Percentiles rank a stretch among this genome's conserved stretches.
Conservation (phyloP, 805 yeast species). For the Wickerhamiella brachini region DNA sequence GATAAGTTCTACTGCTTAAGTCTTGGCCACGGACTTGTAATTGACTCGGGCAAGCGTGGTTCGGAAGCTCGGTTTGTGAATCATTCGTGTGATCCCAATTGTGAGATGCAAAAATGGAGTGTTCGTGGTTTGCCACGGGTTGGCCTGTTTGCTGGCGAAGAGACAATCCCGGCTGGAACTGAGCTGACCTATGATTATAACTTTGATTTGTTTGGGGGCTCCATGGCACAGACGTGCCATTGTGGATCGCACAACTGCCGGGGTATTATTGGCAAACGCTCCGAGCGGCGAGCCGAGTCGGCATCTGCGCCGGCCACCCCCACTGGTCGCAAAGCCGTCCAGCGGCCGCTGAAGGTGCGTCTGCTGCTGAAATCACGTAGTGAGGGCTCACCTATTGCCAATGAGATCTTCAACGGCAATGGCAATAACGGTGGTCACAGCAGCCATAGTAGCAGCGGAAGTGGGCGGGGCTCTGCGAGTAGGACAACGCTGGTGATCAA, state of each 20-base stretch:
- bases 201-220: conserved; percentile 32
- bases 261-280: conserved; percentile 23
- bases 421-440: background rate
- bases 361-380: background rate
- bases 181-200: conserved; percentile 39
- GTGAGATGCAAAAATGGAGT: conserved; percentile 36
- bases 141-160: conserved; percentile 33
- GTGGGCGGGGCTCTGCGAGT: background rate
- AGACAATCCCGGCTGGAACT: conserved; percentile 27
- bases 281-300: background rate
- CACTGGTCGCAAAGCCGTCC: background rate
- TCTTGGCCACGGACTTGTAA: conserved; percentile 30
- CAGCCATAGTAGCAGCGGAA: background rate
- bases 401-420: background rate
- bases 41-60: conserved; percentile 34
- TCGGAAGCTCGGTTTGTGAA: conserved; percentile 38
- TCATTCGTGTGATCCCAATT: conserved; percentile 37
- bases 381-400: background rate
- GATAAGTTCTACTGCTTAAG: conserved; percentile 30
- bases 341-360: background rate
- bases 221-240: conserved; percentile 32
- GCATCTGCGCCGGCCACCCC: background rate
- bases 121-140: conserved; percentile 32
- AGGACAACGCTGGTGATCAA: background rate
- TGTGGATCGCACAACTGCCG: conserved; percentile 32